Percentiles rank a stretch among this genome's conserved stretches.
Conservation (phyloP, 2,329 filamentous ascomycete genomes). For the Juglanconis juglandina region DNA sequence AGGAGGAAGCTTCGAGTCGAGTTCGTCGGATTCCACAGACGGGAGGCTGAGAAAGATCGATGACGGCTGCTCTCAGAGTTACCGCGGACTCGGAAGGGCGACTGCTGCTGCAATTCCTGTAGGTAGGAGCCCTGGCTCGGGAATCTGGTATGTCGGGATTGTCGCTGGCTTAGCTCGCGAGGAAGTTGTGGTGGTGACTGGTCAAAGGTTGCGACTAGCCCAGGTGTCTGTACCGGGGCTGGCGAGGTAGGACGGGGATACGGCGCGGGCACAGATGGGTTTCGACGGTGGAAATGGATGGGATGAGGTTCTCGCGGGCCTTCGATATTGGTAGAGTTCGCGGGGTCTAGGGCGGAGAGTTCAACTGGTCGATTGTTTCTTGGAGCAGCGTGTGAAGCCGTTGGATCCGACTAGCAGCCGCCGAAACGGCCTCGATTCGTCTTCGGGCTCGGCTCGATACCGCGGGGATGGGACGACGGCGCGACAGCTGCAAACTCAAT, state of each 20-base stretch:
- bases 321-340: not conserved
- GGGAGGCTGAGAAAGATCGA: conserved; percentile 43
- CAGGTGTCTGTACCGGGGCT: conserved; percentile 6
- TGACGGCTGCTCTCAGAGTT: conserved; percentile 26
- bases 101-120: conserved; percentile 23
- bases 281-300: not conserved
- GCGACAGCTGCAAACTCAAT: not conserved
- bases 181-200: conserved; percentile 12
- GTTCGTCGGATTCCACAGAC: conserved; percentile 61
- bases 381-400: conserved; percentile 43
- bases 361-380: conserved; percentile 20
- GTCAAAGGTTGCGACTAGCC: conserved; percentile 21
- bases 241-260: conserved; percentile 27
- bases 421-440: conserved; percentile 41
- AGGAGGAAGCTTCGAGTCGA: conserved; percentile 48
- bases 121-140: conserved; percentile 19
- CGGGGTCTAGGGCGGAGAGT: conserved; percentile 10
- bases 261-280: conserved; percentile 29
- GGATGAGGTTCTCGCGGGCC: conserved; percentile 7
- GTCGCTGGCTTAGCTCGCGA: conserved; percentile 4
- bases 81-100: conserved; percentile 44
- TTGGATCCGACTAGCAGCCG: conserved; percentile 41
- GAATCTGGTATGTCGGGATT: conserved; percentile 21
- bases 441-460: conserved; percentile 11
- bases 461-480: not conserved